Conservation (phyloP, 2,329 filamentous ascomycete species). For the Fusarium cicatricum region DNA sequence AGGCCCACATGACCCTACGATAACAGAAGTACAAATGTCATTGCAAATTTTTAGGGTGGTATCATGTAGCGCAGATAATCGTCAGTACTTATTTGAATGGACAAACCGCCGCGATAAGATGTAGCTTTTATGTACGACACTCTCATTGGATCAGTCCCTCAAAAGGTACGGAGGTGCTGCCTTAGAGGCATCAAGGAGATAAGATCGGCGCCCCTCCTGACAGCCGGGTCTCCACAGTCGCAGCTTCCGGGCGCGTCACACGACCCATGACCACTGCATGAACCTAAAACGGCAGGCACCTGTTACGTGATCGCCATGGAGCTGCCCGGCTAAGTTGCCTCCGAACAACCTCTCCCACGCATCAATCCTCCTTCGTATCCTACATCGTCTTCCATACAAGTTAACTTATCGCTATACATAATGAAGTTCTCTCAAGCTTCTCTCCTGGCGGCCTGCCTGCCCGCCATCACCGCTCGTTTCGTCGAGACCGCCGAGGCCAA, state of each 20-base stretch:
- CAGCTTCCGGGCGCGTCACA: slow-evolving; percentile 29
- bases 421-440: slow-evolving; percentile 65
- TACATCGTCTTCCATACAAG: neutral
- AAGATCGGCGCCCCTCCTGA: slow-evolving; percentile 8
- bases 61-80: no score
- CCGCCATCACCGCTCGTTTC: slow-evolving; percentile 64
- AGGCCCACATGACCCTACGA: no score
- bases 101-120: no score
- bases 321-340: slow-evolving; percentile 22
- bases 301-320: slow-evolving; percentile 35
- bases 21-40: no score
- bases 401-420: slow-evolving; percentile 3
- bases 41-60: no score
- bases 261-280: slow-evolving; percentile 21
- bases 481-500: slow-evolving; percentile 61
- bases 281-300: slow-evolving; percentile 33
- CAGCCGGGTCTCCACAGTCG: slow-evolving; percentile 33
- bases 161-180: no score
- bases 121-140: no score
- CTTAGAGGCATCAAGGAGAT: no score
- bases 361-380: slow-evolving; percentile 8
- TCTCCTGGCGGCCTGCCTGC: slow-evolving; percentile 63
- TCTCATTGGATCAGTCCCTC: no score
- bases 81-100: no score
- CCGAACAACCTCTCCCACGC: slow-evolving; percentile 27